phyloP scores from a whole-genome alignment of 352 stramenopile genomes.

The Phytophthora pini region DNA sequence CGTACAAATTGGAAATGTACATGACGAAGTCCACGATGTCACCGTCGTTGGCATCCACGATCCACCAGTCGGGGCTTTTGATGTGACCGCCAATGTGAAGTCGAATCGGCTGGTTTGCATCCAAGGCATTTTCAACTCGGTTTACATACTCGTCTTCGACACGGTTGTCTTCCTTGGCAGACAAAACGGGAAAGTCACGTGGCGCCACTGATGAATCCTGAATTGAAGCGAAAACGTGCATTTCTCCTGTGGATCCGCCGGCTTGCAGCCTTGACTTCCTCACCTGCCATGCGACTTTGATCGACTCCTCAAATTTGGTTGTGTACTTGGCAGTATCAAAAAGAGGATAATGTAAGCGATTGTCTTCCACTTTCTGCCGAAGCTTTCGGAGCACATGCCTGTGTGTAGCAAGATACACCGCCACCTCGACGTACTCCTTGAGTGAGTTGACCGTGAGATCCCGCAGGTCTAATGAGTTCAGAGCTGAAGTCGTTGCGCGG shows the following conservation, averaged over 20 bases:
- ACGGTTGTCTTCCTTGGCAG: conserved; percentile 42
- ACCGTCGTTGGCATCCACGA: conserved; percentile 66
- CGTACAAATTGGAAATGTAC: conserved; percentile 73
- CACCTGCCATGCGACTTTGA: conserved; percentile 59
- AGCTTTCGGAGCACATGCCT: conserved; percentile 40
- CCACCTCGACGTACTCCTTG: conserved; percentile 86
- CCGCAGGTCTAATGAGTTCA: conserved; percentile 58
- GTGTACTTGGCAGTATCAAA: conserved; percentile 76
- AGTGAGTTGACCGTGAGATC: conserved; percentile 68
- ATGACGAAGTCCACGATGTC: conserved; percentile 67
- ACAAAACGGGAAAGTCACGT: conserved; percentile 45
- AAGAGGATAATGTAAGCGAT: conserved; percentile 53
- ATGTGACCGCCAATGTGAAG: conserved; percentile 72
- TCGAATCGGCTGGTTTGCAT: conserved; percentile 40
- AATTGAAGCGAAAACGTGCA: conserved; percentile 56
- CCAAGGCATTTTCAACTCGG: conserved; percentile 40
- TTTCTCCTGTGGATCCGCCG: conserved; percentile 10
- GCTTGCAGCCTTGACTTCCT: conserved; percentile 32
- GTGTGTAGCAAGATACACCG: conserved; percentile 57
- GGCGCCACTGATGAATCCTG: conserved; percentile 23
- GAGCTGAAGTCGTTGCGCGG: conserved; percentile 61
- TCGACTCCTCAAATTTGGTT: conserved; percentile 46
- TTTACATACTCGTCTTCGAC: conserved; percentile 48
- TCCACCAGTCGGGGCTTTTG: conserved; percentile 58
- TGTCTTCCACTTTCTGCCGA: conserved; percentile 47